Conservation (phyloP, 345 rosid species). For the Psidium friedrichsthalianum region DNA sequence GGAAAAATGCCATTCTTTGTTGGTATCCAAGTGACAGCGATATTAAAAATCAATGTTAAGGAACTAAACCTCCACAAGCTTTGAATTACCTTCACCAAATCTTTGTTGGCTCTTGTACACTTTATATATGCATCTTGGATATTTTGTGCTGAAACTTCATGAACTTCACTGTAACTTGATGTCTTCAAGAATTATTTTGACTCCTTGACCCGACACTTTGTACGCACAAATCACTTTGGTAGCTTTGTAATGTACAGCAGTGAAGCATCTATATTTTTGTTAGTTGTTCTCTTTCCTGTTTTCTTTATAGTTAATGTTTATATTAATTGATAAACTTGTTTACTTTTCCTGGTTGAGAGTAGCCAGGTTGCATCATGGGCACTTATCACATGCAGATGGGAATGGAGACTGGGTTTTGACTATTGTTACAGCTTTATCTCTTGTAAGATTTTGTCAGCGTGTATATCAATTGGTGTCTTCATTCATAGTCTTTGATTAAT, state of each 20-base stretch:
- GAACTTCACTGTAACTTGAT: background rate
- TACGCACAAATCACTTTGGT: background rate
- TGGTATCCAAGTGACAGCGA: background rate
- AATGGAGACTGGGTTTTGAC: conserved; percentile 98
- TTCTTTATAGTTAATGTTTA: background rate
- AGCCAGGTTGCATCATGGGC: conserved; percentile 92
- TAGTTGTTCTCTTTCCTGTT: background rate
- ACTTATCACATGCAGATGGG: conserved; percentile 85
- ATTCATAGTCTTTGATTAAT: background rate
- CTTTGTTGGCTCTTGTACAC: background rate
- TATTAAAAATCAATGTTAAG: background rate
- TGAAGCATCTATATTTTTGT: background rate
- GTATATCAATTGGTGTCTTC: background rate
- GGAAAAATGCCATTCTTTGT: background rate
- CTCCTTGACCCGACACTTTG: background rate
- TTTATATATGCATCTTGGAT: background rate
- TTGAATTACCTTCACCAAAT: background rate
- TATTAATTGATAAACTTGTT: background rate
- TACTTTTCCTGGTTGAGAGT: conserved; percentile 7
- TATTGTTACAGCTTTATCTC: conserved; percentile 75
- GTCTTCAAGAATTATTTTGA: background rate
- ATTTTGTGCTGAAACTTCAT: background rate
- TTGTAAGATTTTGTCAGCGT: conserved; percentile 38
- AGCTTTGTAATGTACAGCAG: background rate
- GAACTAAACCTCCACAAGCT: background rate